Evolutionary conservation across 2,329 filamentous ascomycete genomes (phyloP).

Genomic region (Alternaria triticina): DNA sequence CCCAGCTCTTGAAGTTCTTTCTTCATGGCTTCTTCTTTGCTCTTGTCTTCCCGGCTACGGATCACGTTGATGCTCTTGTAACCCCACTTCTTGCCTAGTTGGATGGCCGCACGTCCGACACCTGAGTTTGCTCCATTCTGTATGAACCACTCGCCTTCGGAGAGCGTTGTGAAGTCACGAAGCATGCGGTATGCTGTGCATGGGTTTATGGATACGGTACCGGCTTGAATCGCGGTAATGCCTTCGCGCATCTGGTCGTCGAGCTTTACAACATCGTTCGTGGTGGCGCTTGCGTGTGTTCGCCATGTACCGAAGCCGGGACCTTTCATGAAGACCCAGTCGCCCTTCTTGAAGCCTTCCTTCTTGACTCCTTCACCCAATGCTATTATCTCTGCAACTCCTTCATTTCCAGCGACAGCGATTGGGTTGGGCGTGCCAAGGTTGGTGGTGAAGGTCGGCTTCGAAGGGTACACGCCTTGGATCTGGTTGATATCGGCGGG

Average conservation of each 20-base stretch:
- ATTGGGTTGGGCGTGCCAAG: constrained; percentile 79
- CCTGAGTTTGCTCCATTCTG: constrained; percentile 97
- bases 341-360: constrained; percentile 69
- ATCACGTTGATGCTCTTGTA: constrained; percentile 90
- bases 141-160: constrained; percentile 89
- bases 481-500: constrained; percentile 98
- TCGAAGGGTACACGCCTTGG: constrained; percentile 92
- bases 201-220: constrained; percentile 90
- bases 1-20: constrained; percentile 66
- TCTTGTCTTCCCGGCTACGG: constrained; percentile 74
- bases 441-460: constrained; percentile 75
- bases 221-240: constrained; percentile 77
- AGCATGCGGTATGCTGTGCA: constrained; percentile 95
- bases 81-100: constrained; percentile 85
- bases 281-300: constrained; percentile 78
- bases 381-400: constrained; percentile 85
- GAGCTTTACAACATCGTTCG: constrained; percentile 70
- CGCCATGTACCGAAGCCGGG: constrained; percentile 93
- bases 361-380: constrained; percentile 65
- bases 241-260: constrained; percentile 72
- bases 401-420: constrained; percentile 88
- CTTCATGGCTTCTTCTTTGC: constrained; percentile 70
- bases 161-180: constrained; percentile 72
- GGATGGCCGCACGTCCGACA: constrained; percentile 89
- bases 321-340: constrained; percentile 90